phyloP scores from a whole-genome alignment of 2,329 filamentous ascomycete genomes.

The Teratosphaeria gauchensis region DNA sequence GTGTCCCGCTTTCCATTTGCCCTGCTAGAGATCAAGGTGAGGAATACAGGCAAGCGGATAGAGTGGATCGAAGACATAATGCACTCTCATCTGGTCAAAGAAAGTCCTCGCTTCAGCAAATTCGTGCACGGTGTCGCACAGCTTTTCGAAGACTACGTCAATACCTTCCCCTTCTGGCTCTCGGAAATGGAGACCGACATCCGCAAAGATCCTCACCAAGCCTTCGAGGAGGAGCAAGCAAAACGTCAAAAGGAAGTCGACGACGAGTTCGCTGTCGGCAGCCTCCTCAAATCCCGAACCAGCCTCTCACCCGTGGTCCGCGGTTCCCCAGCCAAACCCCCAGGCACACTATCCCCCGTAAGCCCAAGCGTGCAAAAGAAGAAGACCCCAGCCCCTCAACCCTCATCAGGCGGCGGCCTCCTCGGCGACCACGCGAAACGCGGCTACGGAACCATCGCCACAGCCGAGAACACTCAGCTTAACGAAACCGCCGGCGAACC shows the following conservation, averaged over 20 bases:
- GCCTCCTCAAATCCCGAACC: conserved; percentile 55
- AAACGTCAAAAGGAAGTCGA: conserved; percentile 44
- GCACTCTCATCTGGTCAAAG: conserved; percentile 82
- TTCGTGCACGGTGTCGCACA: conserved; percentile 89
- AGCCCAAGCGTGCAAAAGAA: conserved; percentile 46
- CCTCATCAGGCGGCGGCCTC: background rate
- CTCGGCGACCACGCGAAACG: background rate
- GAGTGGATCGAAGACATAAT: conserved; percentile 89
- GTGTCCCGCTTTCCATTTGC: conserved; percentile 85
- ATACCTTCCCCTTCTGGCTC: conserved; percentile 93
- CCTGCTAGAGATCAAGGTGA: conserved; percentile 83
- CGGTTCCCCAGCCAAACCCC: background rate
- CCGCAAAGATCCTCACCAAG: conserved; percentile 69
- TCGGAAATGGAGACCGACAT: conserved; percentile 88
- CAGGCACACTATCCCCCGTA: conserved; percentile 54
- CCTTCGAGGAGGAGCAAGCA: conserved; percentile 5
- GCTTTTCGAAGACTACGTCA: conserved; percentile 89
- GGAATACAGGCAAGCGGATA: conserved; percentile 49
- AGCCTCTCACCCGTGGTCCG: conserved; percentile 13
- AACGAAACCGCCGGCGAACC: conserved; percentile 33
- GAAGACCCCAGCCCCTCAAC: background rate
- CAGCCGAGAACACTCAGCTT: conserved; percentile 14
- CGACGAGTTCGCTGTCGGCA: conserved; percentile 82
- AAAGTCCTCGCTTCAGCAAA: conserved; percentile 86
- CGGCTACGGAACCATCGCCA: conserved; percentile 9